Conservation (phyloP, 345 rosid genomes). For the Pistacia vera region DNA sequence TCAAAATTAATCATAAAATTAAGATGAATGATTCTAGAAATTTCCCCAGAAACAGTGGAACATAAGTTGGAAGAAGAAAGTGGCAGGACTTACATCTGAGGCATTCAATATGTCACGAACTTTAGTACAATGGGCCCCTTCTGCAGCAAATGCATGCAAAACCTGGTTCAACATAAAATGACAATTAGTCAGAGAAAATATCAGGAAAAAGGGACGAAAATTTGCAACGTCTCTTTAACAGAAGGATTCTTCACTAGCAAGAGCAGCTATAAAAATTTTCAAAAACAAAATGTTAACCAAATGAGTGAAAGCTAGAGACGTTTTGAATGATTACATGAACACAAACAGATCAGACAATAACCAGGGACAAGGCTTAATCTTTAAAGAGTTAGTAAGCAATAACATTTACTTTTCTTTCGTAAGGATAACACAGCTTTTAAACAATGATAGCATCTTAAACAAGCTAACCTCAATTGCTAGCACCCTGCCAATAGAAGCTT, state of each 20-base stretch:
- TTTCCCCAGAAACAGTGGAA: not conserved
- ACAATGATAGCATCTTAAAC: not conserved
- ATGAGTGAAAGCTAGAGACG: not conserved
- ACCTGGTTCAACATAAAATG: slow-evolving; percentile 49
- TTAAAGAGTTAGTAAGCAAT: not conserved
- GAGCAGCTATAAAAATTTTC: not conserved
- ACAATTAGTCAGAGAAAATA: not conserved
- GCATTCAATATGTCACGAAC: slow-evolving; percentile 83
- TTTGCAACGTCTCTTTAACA: not conserved
- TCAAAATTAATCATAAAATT: not conserved
- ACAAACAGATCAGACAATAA: not conserved
- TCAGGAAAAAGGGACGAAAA: not conserved
- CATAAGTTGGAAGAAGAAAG: not conserved
- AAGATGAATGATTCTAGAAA: not conserved
- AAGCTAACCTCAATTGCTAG: slow-evolving; percentile 91
- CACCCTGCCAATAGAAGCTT: slow-evolving; percentile 97
- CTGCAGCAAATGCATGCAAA: slow-evolving; percentile 94
- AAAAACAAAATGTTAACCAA: not conserved
- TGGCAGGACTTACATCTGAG: slow-evolving; percentile 74
- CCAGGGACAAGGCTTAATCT: not conserved
- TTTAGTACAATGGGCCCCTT: slow-evolving; percentile 93
- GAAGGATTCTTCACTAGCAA: not conserved
- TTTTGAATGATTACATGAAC: too few relatives aligned
- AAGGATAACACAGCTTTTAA: not conserved
- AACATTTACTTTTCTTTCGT: not conserved